Evolutionary conservation across 1,284 basidiomycete genomes (phyloP).

Genomic region (Cutaneotrichosporon sp.): DNA sequence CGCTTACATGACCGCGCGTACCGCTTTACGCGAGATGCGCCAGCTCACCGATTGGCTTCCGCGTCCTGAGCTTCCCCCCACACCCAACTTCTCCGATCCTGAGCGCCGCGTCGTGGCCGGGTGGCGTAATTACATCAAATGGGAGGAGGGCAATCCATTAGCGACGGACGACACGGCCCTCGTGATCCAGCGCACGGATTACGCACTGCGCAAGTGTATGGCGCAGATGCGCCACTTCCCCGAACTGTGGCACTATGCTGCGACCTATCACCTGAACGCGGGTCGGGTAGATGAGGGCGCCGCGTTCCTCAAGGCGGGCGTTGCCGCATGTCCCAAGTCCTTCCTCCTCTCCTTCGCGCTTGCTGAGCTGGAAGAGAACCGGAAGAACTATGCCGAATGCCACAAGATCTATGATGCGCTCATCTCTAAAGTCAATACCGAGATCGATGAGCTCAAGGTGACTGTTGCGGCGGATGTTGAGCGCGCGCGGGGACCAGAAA

Average conservation of each 20-base stretch:
- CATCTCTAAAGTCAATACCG: constrained; percentile 61
- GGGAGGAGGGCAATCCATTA: constrained; percentile 90
- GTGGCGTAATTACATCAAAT: constrained; percentile 90
- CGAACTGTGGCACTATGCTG: constrained; percentile 95
- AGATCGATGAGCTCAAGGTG: constrained; percentile 65
- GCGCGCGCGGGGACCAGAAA: constrained; percentile 47
- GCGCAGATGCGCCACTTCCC: constrained; percentile 88
- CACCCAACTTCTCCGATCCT: constrained; percentile 65
- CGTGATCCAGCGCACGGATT: constrained; percentile 62
- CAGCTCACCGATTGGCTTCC: constrained; percentile 61
- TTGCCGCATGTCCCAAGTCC: constrained; percentile 82
- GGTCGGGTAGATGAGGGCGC: constrained; percentile 77
- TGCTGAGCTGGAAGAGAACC: constrained; percentile 72
- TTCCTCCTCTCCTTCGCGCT: constrained; percentile 85
- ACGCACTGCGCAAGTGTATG: constrained; percentile 76
- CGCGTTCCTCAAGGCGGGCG: constrained; percentile 73
- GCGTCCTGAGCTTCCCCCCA: constrained; percentile 60
- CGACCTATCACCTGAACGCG: constrained; percentile 67
- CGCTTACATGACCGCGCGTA: constrained; percentile 88
- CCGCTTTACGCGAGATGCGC: constrained; percentile 76
- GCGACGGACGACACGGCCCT: constrained; percentile 77
- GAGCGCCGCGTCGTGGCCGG: constrained; percentile 71
- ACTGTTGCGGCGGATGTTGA: constrained; percentile 53
- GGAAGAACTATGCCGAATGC: constrained; percentile 62
- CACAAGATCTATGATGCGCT: constrained; percentile 67